Conservation (phyloP, 2,329 filamentous ascomycete species). For the Paecilomyces sp. region DNA sequence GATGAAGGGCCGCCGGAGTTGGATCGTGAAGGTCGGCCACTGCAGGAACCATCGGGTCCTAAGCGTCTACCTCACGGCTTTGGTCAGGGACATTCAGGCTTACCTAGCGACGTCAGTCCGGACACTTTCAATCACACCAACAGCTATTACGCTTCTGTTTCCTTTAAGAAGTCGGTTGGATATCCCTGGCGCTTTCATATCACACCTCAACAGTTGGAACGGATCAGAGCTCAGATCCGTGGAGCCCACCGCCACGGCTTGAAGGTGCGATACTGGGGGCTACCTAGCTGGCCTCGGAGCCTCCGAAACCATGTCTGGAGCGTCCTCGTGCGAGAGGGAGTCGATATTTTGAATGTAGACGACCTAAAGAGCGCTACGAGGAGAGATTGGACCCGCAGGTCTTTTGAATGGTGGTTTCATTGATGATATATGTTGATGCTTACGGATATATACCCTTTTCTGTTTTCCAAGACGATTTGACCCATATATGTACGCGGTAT, state of each 20-base stretch:
- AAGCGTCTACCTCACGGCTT: conserved; percentile 13
- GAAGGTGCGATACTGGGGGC: conserved; percentile 51
- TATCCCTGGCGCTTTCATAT: conserved; percentile 44
- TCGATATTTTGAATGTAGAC: conserved; percentile 53
- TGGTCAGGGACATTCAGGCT: conserved; percentile 42
- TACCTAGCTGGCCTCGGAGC: conserved; percentile 49
- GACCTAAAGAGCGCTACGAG: conserved; percentile 44
- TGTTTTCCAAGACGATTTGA: background rate
- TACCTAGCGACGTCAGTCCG: conserved; percentile 26
- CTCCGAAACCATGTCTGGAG: conserved; percentile 50
- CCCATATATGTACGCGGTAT: background rate
- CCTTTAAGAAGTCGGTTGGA: conserved; percentile 44
- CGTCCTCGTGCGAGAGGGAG: conserved; percentile 46
- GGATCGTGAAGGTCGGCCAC: background rate
- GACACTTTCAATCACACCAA: conserved; percentile 43
- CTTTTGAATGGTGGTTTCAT: conserved; percentile 27
- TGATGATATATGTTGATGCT: background rate
- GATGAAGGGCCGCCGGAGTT: conserved; percentile 7
- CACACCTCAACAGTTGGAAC: conserved; percentile 36
- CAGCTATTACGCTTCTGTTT: conserved; percentile 52
- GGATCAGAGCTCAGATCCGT: conserved; percentile 45
- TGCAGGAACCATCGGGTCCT: background rate
- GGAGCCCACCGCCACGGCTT: conserved; percentile 46
- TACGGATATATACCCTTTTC: background rate
- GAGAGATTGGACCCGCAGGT: conserved; percentile 38